Percentiles rank a stretch among this genome's conserved stretches.
Conservation (phyloP, 352 stramenopile genomes). For the Globisporangium orthogonon region DNA sequence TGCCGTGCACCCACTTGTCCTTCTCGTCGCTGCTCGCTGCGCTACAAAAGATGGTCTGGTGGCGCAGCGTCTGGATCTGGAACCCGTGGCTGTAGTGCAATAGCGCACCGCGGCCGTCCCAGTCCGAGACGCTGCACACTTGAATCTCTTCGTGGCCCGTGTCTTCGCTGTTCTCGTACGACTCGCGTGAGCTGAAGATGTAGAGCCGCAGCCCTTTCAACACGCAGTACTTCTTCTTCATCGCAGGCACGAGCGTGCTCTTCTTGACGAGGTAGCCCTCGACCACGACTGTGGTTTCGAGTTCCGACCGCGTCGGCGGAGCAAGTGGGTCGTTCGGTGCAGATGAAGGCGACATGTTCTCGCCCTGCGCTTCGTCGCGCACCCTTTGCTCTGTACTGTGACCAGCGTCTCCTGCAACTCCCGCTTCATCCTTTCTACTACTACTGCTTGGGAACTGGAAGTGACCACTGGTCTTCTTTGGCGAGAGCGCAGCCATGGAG, state of each 20-base stretch:
- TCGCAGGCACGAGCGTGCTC: constrained; percentile 30
- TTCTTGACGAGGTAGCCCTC: constrained; percentile 57
- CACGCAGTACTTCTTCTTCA: constrained; percentile 67
- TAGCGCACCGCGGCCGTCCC: constrained; percentile 52
- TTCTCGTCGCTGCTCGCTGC: constrained; percentile 54
- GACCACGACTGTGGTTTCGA: constrained; percentile 17
- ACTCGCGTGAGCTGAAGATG: constrained; percentile 38
- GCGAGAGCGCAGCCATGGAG: constrained; percentile 12
- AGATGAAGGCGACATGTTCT: background rate
- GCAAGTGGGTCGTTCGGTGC: background rate
- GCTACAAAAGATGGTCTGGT: constrained; percentile 60
- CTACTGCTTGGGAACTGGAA: constrained; percentile 6
- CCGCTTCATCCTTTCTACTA: background rate
- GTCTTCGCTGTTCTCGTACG: constrained; percentile 15
- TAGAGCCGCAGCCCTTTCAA: constrained; percentile 33
- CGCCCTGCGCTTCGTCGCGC: background rate
- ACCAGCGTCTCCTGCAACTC: background rate
- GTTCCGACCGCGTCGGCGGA: background rate
- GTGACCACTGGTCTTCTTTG: constrained; percentile 4
- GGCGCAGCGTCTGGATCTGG: constrained; percentile 47
- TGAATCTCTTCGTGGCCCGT: constrained; percentile 17
- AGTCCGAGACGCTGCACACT: constrained; percentile 41
- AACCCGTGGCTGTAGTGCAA: constrained; percentile 74
- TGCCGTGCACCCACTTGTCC: constrained; percentile 50
- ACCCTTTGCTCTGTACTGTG: too few species aligned